Percentiles rank a stretch among this genome's conserved stretches.
phyloP scores from a whole-genome alignment of 192 early-diverging fungal species.

The Pilaira anomala region DNA sequence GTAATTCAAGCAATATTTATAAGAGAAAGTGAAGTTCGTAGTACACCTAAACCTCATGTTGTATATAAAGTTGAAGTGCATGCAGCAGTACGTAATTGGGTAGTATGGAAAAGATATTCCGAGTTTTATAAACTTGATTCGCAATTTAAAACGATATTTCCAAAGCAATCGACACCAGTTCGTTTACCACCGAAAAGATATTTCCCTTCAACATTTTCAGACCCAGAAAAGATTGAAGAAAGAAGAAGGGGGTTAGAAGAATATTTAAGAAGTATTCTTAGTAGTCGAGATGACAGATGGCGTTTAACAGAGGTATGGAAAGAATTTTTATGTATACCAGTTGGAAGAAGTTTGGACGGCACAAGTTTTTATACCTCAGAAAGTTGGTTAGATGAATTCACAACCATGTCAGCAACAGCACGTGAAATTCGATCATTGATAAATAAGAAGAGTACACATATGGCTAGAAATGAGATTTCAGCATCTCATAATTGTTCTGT shows the following conservation, averaged over 20 bases:
- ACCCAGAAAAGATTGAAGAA: conserved; percentile 65
- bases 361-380: conserved; percentile 57
- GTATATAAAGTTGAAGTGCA: conserved; percentile 73
- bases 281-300: conserved; percentile 73
- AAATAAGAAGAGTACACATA: conserved; percentile 68
- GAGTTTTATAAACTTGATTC: conserved; percentile 76
- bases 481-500: conserved; percentile 76
- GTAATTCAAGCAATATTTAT: conserved; percentile 56
- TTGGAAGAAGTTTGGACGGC: conserved; percentile 46
- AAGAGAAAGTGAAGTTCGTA: conserved; percentile 48
- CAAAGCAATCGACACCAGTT: conserved; percentile 57
- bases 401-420: conserved; percentile 55
- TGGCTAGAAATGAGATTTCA: conserved; percentile 70
- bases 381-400: conserved; percentile 79
- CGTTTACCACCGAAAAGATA: conserved; percentile 72
- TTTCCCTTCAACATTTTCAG: conserved; percentile 57
- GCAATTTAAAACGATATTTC: conserved; percentile 63
- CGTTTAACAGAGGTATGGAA: conserved; percentile 66
- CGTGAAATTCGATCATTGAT: conserved; percentile 73
- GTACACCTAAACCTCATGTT: conserved; percentile 60
- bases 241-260: conserved; percentile 71
- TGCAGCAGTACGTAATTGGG: conserved; percentile 80
- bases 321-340: conserved; percentile 71
- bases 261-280: conserved; percentile 74
- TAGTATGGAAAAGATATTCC: conserved; percentile 80